Base-by-base conservation (phyloP, 2,329 filamentous ascomycete genomes). In the Venturia pyrina region DNA sequence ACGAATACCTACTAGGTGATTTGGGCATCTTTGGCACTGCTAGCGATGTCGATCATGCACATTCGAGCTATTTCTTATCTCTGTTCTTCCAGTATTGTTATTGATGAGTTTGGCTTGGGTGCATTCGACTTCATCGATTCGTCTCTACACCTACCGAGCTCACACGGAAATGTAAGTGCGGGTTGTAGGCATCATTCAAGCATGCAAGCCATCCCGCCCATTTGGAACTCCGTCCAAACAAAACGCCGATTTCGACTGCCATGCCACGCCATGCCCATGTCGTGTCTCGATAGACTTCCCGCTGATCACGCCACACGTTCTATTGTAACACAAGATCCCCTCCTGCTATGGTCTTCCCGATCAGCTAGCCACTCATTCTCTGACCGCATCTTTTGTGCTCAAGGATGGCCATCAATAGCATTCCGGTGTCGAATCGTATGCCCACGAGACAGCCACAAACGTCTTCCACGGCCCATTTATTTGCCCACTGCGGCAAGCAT, bases 401-500 rank as follows among this genome's bases (percentile, higher is more conserved):
- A 19, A 15, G 1, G 32, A 37, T 59, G 53, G 19, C n/a, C 32
- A 59, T n/a, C 15, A 40, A n/a, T 37, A 40, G 53, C 28, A 59
- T n/a, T n/a, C 19, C 28, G 53, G 17, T 6, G 11, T 37, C 32
- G 8, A n/a, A 15, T 28, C 5, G 28, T n/a, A n/a, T n/a, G 53
- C 53, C 13, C 21, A 28, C 21, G 24, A 53, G 11, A 53, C 8
- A 40, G 53, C 32, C 19, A 34, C 17, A 37, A 34, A 59, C 53
- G 53, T 37, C 1, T n/a, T 59, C 32, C 2, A 28, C 15, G 24
- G 34, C 15, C 50, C 11, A 7, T 21, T 37, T 66, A 82, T 71
- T 78, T 81, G 65, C 79, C 80, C 37, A 82, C 80, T 19, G 80
- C 80, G 44, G 79, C 79, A 66, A 83, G 96, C 71, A 99, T 83